phyloP scores from a whole-genome alignment of 306 rosid genomes.

The Vigna unguiculata region DNA sequence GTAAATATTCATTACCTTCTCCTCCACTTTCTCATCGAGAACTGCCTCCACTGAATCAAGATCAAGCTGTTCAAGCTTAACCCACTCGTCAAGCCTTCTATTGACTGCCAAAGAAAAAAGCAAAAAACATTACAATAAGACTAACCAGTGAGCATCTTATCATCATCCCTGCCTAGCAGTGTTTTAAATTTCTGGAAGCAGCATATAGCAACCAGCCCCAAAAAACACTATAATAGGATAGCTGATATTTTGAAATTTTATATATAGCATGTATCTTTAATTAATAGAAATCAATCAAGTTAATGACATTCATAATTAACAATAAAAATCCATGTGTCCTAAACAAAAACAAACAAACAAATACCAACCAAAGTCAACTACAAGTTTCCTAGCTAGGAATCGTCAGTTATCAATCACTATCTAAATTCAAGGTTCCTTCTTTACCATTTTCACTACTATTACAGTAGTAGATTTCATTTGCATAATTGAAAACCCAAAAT shows the following conservation, averaged over 20 bases:
- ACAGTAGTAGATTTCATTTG: background rate
- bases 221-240: background rate
- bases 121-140: background rate
- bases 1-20: constrained; percentile 65
- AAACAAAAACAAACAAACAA: background rate
- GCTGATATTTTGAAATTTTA: background rate
- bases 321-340: background rate
- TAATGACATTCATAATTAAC: background rate
- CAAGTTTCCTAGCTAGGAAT: background rate
- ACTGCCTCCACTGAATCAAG: constrained; percentile 94
- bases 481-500: background rate
- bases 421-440: background rate
- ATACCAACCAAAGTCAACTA: background rate
- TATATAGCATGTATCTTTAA: background rate
- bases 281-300: background rate
- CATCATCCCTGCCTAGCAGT: constrained; percentile 15
- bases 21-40: constrained; percentile 99
- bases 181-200: background rate
- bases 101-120: constrained; percentile 61
- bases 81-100: constrained; percentile 99
- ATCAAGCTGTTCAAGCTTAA: constrained; percentile 96
- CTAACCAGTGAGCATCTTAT: constrained; percentile 14
- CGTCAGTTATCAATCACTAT: background rate
- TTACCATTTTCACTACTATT: background rate
- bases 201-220: no score